Evolutionary conservation across 2,329 filamentous ascomycete genomes (phyloP), one percentile per base, ranked within the genome.

Genomic region (Stachybotrys echinatus): DNA sequence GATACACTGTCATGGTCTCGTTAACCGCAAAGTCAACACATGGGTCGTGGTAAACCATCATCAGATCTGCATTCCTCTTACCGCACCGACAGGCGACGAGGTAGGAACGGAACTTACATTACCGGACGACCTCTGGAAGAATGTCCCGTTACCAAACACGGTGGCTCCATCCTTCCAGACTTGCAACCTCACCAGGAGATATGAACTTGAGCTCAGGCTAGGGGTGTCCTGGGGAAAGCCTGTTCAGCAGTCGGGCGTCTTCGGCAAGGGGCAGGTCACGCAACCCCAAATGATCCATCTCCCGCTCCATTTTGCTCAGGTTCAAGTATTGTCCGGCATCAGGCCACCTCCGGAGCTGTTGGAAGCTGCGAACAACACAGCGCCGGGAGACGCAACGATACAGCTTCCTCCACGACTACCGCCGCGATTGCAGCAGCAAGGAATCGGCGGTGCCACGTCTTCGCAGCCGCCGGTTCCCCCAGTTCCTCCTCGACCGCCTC

Each of bases 261-360:
- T 40, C 19, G 38, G 38, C 17, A 62, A 58, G 31, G 55, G 58
- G 19, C 22, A 54, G 12, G 54, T 50, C 59, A 23, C 56, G 59
- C 38, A 59, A 17, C 78, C 85, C n/a, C 89, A 95, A 70, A 77
- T 85, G 47, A 83, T 95, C 31, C 80, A 87, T 50, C 77, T 96
- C 3, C 89, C 92, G 5, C 75, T 99, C 18, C 80, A 86, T 53
- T 85, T 97, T 60, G 83, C 85, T 44, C 67, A 72, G 31, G 78
- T 95, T 47, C 80, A 90, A 49, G 83, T 99, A 17, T 97, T 81
- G 67, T 96, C 92, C 1, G 94, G 94, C 57, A 91, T 97, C 56
- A 79, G 81, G 20, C 92, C 94, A 12, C 91, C 92, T 2, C 71
- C 81, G 20, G 83, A 87, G 45, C 82, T 97, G 6, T 72, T 96